Evolutionary conservation across 495 filamentous ascomycete species (phyloP), one percentile per base, ranked within the genome.

Genomic region (Aspergillus cavernicola): DNA sequence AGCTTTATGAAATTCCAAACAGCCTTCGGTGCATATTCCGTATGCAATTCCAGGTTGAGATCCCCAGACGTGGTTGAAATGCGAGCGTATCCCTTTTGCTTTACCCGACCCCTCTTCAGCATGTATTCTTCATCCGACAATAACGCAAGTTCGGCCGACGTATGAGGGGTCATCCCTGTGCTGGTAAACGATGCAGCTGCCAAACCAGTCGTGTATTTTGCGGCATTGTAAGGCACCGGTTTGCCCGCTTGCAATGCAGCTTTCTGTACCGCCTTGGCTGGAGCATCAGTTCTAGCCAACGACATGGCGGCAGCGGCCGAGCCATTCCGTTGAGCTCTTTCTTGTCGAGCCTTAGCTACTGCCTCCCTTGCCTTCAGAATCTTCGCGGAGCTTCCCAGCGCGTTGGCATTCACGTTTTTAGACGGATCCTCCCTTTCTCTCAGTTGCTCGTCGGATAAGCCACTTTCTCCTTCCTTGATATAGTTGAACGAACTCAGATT

Each of bases 1-100:
- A 99, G 76, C 44, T 88, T 85, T 36, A 93, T 79, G 68, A 99
- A 97, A 68, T 99, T 99, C 87, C 90, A 99, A 16, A 97, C 93
- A 4, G 93, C 91, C 55, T 85, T 85, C 1, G 93, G 93, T 1
- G 93, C 90, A 56, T 85, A 85, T 63, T 97, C 93, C 8, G 93
- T 85, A 47, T 88, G 85, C n/a, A 99, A 75, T 58, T 97, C 91
- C 59, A 99, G 70, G 59, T 89, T 97, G 13, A 98, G 66, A 53
- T 88, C 80, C 13, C 95, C 92, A 11, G 85, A 76, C 41, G 81
- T 89, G 3, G 93, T 97, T 22, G 82, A 79, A n/a, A 99, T 81
- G 15, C 90, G 83, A 12, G 88, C 91, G 71, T 96, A 97, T 44
- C 91, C 95, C 56, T 89, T 92, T 57, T 77, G 80, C 65, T 95